A percentile compares a stretch with the other conserved stretches of the same genome.
Evolutionary conservation across 495 filamentous ascomycete genomes (phyloP).

Genomic region (Polyplosphaeria fusca): DNA sequence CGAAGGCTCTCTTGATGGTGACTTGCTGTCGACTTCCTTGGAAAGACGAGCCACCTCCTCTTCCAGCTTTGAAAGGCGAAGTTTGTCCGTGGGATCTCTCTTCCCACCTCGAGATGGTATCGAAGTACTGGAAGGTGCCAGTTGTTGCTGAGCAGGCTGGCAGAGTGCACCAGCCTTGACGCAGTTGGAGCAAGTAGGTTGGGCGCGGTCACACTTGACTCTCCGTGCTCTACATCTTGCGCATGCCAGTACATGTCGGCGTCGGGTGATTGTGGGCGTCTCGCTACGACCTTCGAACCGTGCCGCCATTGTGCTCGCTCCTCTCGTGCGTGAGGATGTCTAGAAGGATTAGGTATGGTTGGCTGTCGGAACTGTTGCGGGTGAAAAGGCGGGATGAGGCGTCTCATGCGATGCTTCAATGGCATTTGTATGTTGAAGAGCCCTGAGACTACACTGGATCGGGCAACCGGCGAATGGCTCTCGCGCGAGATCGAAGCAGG

Average conservation of each 20-base stretch:
- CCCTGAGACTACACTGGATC: neutral
- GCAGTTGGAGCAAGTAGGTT: slow-evolving; percentile 28
- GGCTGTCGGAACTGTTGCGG: neutral
- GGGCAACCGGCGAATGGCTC: neutral
- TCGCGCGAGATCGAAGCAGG: neutral
- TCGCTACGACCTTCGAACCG: slow-evolving; percentile 15
- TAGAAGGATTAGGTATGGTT: neutral
- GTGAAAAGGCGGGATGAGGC: neutral
- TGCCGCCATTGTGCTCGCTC: slow-evolving; percentile 11
- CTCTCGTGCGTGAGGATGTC: neutral
- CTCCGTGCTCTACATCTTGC: slow-evolving; percentile 28
- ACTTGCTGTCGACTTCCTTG: slow-evolving; percentile 21
- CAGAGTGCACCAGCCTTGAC: slow-evolving; percentile 18
- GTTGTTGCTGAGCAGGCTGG: slow-evolving; percentile 13
- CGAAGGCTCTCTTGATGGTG: slow-evolving; percentile 24
- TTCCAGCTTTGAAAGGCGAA: slow-evolving; percentile 13
- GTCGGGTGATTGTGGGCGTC: slow-evolving; percentile 26
- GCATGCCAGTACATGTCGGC: slow-evolving; percentile 22
- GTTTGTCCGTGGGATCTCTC: slow-evolving; percentile 7
- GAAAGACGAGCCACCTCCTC: slow-evolving; percentile 21
- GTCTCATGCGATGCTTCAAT: neutral
- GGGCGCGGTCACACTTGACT: slow-evolving; percentile 29
- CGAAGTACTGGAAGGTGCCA: neutral
- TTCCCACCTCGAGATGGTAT: slow-evolving; percentile 3
- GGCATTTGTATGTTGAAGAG: neutral